Evolutionary conservation across 1,284 basidiomycete species (phyloP), one percentile per base, ranked within the genome.

Genomic region (Omphalotus olearius): DNA sequence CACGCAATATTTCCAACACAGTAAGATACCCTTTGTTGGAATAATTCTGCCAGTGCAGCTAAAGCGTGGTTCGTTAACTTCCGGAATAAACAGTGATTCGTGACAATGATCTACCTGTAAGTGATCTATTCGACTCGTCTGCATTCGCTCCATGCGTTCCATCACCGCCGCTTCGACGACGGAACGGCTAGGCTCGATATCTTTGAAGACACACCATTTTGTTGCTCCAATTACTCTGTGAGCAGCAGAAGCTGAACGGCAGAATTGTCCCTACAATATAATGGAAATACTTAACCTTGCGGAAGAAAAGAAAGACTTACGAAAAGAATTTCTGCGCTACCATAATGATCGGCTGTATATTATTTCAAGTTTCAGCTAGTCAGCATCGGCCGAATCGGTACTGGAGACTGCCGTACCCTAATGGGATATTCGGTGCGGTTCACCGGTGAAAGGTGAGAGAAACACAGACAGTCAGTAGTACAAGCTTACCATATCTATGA

Each of bases 21-120:
- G 69, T 71, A 33, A 91, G 63, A 64, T 91, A 91, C 13, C 76
- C 76, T 56, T 77, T 79, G 65, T 88, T 79, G 18, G 75, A 71
- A 63, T 91, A 91, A 64, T 91, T 79, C 60, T 90, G 80, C 88
- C 88, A 91, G 59, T 91, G 82, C 63, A 91, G 85, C 88, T 90
- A 58, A 6, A 39, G 30, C 14, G 39, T 18, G 17, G 36, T 36
- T 26, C 38, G 30, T 25, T 46, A 28, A 17, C 13, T 11, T 28
- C 5, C 38, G 5, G 5, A 33, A 33, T 2, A 1, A 25, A 23
- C 37, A 45, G 23, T 42, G 47, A 48, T 26, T 20, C 44, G 45
- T 35, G 18, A 14, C 47, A 45, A 33, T 46, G 62, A 23, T 5
- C 47, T 56, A 81, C 85, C 75, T 88, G 85, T 18, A 91, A 73